A percentile compares a stretch with the other conserved stretches of the same genome.
Evolutionary conservation across 2,329 filamentous ascomycete species (phyloP).

Genomic region (Cytospora paraplurivora): DNA sequence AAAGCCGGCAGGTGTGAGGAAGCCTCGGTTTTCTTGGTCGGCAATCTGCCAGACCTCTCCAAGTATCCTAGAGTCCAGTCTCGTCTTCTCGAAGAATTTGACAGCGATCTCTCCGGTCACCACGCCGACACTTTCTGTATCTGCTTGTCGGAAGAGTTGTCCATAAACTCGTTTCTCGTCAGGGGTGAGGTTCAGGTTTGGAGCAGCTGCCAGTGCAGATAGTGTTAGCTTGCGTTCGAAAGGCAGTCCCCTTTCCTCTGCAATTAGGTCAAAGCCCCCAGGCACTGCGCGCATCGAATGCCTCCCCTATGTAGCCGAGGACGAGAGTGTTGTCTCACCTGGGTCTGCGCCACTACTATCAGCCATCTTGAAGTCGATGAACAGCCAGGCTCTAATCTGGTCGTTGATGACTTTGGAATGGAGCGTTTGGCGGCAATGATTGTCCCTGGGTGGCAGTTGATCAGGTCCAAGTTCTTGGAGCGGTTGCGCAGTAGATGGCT

Average conservation of each 20-base stretch:
- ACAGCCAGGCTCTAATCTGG: background rate
- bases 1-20: conserved; percentile 90
- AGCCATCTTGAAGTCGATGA: conserved; percentile 21
- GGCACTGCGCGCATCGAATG: too few relatives aligned
- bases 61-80: conserved; percentile 79
- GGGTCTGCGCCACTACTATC: conserved; percentile 28
- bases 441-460: conserved; percentile 4
- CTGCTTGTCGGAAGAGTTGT: conserved; percentile 89
- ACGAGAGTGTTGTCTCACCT: conserved; percentile 14
- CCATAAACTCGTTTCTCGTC: conserved; percentile 95
- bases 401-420: background rate
- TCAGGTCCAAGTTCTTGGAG: background rate
- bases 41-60: conserved; percentile 99
- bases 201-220: conserved; percentile 47
- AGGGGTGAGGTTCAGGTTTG: conserved; percentile 79
- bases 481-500: conserved; percentile 4
- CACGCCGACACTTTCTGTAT: conserved; percentile 87
- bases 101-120: conserved; percentile 96
- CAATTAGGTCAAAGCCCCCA: background rate
- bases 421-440: background rate
- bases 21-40: conserved; percentile 92
- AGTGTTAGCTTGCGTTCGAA: conserved; percentile 10
- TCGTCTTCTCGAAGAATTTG: conserved; percentile 97
- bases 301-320: background rate
- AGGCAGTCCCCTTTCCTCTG: background rate